Percentiles rank a stretch among this genome's conserved stretches.
Conservation (phyloP, 106 monocot genomes). For the Triglochin maritima region DNA sequence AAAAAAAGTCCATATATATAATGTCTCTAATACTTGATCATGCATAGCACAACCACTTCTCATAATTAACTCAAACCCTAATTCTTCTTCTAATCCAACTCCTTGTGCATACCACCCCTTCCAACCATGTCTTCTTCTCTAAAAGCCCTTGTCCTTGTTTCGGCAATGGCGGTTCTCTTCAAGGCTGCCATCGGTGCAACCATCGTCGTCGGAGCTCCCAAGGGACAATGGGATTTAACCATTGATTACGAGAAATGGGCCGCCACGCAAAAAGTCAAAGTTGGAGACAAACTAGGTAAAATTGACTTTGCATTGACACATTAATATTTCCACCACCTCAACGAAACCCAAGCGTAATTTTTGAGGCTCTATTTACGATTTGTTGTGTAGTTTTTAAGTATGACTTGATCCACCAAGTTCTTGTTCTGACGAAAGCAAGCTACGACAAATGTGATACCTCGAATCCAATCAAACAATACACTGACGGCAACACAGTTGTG, state of each 20-base stretch:
- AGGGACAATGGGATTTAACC: slow-evolving; percentile 5
- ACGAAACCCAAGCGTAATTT: too few species aligned
- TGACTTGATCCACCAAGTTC: background rate
- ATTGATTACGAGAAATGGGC: slow-evolving; percentile 8
- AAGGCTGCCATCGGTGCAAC: background rate
- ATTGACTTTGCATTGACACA: too few species aligned
- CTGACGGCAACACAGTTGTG: slow-evolving; percentile 18
- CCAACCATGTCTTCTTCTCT: background rate
- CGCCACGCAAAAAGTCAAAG: slow-evolving; percentile 7
- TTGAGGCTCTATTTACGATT: too few species aligned
- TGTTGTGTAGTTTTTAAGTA: background rate
- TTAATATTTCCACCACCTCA: too few species aligned
- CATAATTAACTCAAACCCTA: too few species aligned
- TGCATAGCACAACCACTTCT: too few species aligned
- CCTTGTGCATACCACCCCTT: too few species aligned
- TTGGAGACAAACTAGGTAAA: slow-evolving; percentile 17
- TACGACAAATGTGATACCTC: slow-evolving; percentile 29
- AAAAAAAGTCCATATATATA: too few species aligned
- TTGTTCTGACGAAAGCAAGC: slow-evolving; percentile 13
- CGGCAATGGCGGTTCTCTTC: slow-evolving; percentile 1
- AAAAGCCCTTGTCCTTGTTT: background rate
- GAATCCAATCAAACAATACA: slow-evolving; percentile 8
- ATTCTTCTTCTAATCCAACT: too few species aligned
- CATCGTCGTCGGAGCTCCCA: slow-evolving; percentile 13
- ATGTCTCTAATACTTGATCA: too few species aligned